phyloP scores from a whole-genome alignment of 2,329 filamentous ascomycete species.

The Fusarium torreyae region DNA sequence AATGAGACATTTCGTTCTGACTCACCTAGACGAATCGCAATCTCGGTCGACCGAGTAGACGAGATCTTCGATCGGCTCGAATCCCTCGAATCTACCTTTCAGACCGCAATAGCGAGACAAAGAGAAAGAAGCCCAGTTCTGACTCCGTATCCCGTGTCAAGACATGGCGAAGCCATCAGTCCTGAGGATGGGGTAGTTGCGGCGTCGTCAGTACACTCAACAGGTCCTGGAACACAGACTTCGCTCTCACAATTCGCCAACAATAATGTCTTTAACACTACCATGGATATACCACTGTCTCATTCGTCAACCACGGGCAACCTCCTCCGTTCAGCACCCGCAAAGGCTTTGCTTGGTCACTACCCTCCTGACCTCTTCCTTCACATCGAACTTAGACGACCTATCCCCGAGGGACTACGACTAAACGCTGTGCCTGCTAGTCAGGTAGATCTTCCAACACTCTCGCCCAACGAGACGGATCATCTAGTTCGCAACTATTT shows the following conservation, averaged over 20 bases:
- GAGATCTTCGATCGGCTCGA: slow-evolving; percentile 42
- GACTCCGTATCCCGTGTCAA: slow-evolving; percentile 18
- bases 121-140: slow-evolving; percentile 19
- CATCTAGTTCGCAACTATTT: slow-evolving; percentile 32
- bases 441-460: slow-evolving; percentile 24
- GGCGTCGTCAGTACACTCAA: slow-evolving; percentile 29
- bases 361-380: slow-evolving; percentile 41
- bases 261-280: slow-evolving; percentile 43
- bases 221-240: slow-evolving; percentile 24
- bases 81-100: slow-evolving; percentile 30
- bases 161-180: slow-evolving; percentile 27
- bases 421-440: slow-evolving; percentile 25
- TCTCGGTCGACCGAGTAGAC: slow-evolving; percentile 35
- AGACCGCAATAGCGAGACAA: slow-evolving; percentile 24
- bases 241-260: slow-evolving; percentile 39
- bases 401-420: slow-evolving; percentile 19
- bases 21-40: neutral
- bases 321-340: slow-evolving; percentile 31
- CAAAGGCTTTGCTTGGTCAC: slow-evolving; percentile 24
- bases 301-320: slow-evolving; percentile 40
- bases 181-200: slow-evolving; percentile 19
- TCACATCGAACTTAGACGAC: slow-evolving; percentile 34
- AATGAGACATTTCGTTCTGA: neutral
- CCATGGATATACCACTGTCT: slow-evolving; percentile 41
- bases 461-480: slow-evolving; percentile 29